Conservation (phyloP, 1,139 yeast genomes). For the Diutina sp. region DNA sequence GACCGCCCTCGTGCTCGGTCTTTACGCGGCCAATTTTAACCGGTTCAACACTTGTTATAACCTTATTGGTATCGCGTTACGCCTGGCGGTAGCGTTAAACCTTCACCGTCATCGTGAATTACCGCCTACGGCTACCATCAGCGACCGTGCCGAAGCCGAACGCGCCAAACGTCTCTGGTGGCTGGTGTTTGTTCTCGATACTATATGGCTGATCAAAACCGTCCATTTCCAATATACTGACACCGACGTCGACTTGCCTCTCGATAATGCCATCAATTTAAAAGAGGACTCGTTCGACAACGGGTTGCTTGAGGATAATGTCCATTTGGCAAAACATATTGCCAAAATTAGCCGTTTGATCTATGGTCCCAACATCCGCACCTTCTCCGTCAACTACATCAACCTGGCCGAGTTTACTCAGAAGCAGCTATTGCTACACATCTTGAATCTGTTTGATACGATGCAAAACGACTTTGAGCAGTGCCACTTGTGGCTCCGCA, state of each 20-base stretch:
- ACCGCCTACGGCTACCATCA: background rate
- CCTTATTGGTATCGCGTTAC: slow-evolving; percentile 36
- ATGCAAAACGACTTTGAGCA: slow-evolving; percentile 19
- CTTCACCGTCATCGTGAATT: slow-evolving; percentile 23
- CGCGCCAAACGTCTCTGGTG: slow-evolving; percentile 40
- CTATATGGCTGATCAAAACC: slow-evolving; percentile 37
- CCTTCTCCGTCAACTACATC: slow-evolving; percentile 26
- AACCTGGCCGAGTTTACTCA: slow-evolving; percentile 29
- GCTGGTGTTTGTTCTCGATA: slow-evolving; percentile 38
- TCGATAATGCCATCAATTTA: slow-evolving; percentile 12
- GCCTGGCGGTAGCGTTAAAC: slow-evolving; percentile 32
- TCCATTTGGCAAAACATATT: slow-evolving; percentile 25
- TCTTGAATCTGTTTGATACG: slow-evolving; percentile 17
- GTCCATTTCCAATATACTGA: slow-evolving; percentile 27
- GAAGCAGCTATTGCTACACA: slow-evolving; percentile 17
- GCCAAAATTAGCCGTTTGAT: slow-evolving; percentile 21
- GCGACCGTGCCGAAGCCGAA: slow-evolving; percentile 12
- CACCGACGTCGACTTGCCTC: slow-evolving; percentile 36
- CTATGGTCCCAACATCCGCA: slow-evolving; percentile 25
- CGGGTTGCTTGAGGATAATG: slow-evolving; percentile 23
- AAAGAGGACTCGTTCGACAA: slow-evolving; percentile 19
- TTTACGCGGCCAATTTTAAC: slow-evolving; percentile 35
- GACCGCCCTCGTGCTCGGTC: slow-evolving; percentile 31
- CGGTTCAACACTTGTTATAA: slow-evolving; percentile 36
- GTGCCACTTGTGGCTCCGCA: slow-evolving; percentile 16